Percentiles rank a stretch among this genome's conserved stretches.
phyloP scores from a whole-genome alignment of 176 grass and related monocot species.

The Musa acuminata region DNA sequence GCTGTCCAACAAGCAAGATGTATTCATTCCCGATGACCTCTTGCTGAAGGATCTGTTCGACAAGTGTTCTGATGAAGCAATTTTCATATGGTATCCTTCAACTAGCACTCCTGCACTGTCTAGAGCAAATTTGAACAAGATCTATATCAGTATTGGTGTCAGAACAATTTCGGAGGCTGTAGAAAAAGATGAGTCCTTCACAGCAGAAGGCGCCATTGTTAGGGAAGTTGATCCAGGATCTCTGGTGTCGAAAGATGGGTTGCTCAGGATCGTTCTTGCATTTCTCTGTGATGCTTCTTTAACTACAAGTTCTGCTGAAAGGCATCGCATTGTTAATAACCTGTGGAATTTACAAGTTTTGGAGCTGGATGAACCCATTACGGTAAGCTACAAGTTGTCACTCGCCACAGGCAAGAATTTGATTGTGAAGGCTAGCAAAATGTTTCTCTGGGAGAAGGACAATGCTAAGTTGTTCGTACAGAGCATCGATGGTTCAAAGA shows the following conservation, averaged over 20 bases:
- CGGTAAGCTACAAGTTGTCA: conserved; percentile 30
- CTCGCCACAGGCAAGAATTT: conserved; percentile 25
- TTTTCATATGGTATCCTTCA: conserved; percentile 57
- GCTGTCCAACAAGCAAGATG: conserved; percentile 30
- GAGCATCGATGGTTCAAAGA: background rate
- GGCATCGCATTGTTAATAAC: conserved; percentile 29
- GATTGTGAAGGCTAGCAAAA: conserved; percentile 21
- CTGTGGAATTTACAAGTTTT: conserved; percentile 37
- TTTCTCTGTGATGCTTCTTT: conserved; percentile 35
- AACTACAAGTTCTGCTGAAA: conserved; percentile 21
- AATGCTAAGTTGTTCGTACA: conserved; percentile 27
- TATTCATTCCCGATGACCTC: conserved; percentile 64
- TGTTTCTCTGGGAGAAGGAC: conserved; percentile 57
- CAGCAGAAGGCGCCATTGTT: background rate
- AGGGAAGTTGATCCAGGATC: background rate
- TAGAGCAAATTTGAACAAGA: conserved; percentile 26
- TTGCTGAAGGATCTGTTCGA: conserved; percentile 45
- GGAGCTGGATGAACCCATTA: conserved; percentile 31
- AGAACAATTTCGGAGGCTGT: conserved; percentile 40
- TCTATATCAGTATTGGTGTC: conserved; percentile 42
- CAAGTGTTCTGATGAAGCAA: conserved; percentile 15
- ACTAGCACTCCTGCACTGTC: conserved; percentile 13
- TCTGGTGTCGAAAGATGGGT: conserved; percentile 24
- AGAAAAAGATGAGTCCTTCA: conserved; percentile 26
- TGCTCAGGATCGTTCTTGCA: conserved; percentile 33